A percentile compares a stretch with the other conserved stretches of the same genome.
Conservation (phyloP, 768 basidiomycete species). For the Russula foetens region DNA sequence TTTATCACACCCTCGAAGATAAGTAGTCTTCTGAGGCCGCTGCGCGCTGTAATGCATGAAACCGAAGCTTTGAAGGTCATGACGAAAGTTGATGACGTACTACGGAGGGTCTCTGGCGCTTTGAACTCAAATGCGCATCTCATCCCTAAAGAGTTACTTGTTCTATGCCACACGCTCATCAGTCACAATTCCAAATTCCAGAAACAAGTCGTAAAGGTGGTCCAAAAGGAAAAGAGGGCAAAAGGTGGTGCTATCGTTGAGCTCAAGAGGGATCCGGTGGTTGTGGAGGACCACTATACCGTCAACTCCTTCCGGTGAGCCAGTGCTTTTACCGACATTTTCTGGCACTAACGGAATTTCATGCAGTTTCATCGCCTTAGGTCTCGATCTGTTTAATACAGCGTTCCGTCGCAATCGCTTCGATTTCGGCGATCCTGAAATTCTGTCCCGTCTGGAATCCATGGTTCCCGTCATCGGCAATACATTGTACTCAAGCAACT, state of each 20-base stretch:
- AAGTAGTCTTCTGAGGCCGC: constrained; percentile 64
- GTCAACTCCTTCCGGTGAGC: constrained; percentile 82
- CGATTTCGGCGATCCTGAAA: constrained; percentile 66
- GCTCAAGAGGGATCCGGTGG: constrained; percentile 53
- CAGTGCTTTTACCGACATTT: background rate
- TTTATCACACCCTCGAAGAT: constrained; percentile 71
- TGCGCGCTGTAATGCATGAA: constrained; percentile 79
- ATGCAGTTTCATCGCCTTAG: constrained; percentile 78
- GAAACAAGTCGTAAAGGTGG: constrained; percentile 41
- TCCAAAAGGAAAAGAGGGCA: constrained; percentile 28
- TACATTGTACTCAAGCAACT: constrained; percentile 77
- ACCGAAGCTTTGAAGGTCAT: constrained; percentile 75
- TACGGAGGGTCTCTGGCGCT: constrained; percentile 75
- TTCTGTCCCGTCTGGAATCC: constrained; percentile 77
- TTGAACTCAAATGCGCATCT: constrained; percentile 77
- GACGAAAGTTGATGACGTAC: constrained; percentile 79
- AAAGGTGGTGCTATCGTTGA: constrained; percentile 63
- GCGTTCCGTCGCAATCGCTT: constrained; percentile 82
- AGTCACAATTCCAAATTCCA: constrained; percentile 87
- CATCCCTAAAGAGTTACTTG: constrained; percentile 59
- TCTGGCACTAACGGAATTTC: constrained; percentile 3
- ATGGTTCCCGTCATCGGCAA: constrained; percentile 87
- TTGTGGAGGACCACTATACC: constrained; percentile 60
- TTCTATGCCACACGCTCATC: constrained; percentile 82
- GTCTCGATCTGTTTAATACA: constrained; percentile 84